Evolutionary conservation across 2,329 filamentous ascomycete species (phyloP), one percentile per base, ranked within the genome.

Genomic region (Nectriaceae sp.): DNA sequence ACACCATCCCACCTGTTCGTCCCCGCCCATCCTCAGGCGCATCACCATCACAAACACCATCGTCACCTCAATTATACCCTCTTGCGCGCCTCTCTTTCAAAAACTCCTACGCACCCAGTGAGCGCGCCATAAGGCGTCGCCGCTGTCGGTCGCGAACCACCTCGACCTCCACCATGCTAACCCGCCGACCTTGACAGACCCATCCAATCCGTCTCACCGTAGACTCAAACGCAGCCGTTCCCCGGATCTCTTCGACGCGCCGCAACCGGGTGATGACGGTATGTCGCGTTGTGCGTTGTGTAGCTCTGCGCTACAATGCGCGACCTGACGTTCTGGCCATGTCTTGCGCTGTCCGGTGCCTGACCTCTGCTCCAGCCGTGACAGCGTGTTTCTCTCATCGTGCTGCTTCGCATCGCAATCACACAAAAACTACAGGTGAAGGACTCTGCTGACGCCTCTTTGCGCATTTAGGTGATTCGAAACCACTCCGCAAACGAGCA

Each of bases 221-320:
- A 88, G 88, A 61, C 75, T 86, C 62, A 95, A 95, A 76, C 83
- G 90, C 70, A 88, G 83, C 77, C 85, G 88, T 57, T 92, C 90
- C 57, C 87, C 88, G 62, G 83, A 88, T 62, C 74, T 69, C 50
- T 83, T 84, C 72, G 78, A 77, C 69, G 80, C 56, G 52, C 55
- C 58, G 50, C 61, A 62, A 53, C 57, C 82, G 67, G 85, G 83
- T 76, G 81, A 88, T 75, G 84, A 88, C 79, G 84, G 89, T 91
- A 87, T 75, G 87, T 85, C 64, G 65, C 69, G 65, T 59, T 60
- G 56, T 56, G 60, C 58, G 56, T 61, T 57, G 55, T 65, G 59
- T 65, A 62, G 60, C 65, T 59, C 51, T 67, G 62, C 66, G 68
- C 66, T 68, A 59, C 64, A 64, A 63, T 57, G 57, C 64, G 50